Percentiles rank a stretch among this genome's conserved stretches.
Conservation (phyloP, 2,329 filamentous ascomycete species). For the Dothistroma pini region DNA sequence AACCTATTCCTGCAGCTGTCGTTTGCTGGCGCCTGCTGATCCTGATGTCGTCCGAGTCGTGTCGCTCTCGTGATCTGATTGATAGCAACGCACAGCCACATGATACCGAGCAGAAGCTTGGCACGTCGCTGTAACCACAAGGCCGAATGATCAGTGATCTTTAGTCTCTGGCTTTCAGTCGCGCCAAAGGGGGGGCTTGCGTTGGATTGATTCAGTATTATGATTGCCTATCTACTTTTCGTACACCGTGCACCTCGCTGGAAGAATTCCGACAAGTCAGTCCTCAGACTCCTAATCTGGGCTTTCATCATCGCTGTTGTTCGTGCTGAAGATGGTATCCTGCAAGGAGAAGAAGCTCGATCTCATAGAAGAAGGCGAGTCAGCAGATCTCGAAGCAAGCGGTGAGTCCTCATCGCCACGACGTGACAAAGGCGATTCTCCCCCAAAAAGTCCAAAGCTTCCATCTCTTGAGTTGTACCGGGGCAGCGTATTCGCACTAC, state of each 20-base stretch:
- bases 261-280: neutral
- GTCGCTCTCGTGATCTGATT: neutral
- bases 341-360: slow-evolving; percentile 3
- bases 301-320: neutral
- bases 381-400: neutral
- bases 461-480: slow-evolving; percentile 1
- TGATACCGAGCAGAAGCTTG: neutral
- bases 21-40: neutral
- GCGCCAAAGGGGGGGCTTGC: neutral
- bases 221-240: neutral
- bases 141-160: neutral
- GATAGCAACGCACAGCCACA: neutral
- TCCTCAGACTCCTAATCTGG: neutral
- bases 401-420: neutral
- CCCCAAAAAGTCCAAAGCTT: slow-evolving; percentile 2
- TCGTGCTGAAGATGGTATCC: neutral
- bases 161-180: neutral
- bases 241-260: neutral
- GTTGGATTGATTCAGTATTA: neutral
- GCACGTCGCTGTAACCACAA: neutral
- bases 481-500: neutral
- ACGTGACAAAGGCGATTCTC: neutral
- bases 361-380: neutral
- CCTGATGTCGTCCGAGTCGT: neutral
- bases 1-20: neutral